These are phyloP conservation scores for Copromyces sp. DNA, from an alignment of 495 filamentous ascomycete genomes.

Conservation along the genomic window DNA sequence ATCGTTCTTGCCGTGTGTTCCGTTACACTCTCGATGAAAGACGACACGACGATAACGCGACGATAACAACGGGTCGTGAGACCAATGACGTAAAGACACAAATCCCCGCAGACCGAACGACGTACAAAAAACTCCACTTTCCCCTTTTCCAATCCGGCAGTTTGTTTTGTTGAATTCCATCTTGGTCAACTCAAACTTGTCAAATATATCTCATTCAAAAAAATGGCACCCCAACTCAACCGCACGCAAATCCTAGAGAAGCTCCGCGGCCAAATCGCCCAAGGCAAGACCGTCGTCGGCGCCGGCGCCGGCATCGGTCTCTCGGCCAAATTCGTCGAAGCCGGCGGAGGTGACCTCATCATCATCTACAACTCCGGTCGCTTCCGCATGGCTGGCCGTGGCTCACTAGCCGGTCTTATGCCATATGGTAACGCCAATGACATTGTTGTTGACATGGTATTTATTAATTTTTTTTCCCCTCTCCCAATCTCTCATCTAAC, in stretches of 20 bases:
- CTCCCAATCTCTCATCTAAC: too few species aligned
- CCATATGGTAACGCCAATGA: slow-evolving; percentile 64
- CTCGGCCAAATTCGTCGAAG: slow-evolving; percentile 59
- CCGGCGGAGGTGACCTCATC: slow-evolving; percentile 56
- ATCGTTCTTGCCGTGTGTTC: neutral
- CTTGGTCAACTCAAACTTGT: neutral
- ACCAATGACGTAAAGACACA: neutral
- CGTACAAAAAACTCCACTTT: neutral
- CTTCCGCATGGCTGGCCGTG: slow-evolving; percentile 63
- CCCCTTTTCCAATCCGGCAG: neutral
- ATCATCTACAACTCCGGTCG: slow-evolving; percentile 65
- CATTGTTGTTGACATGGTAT: slow-evolving; percentile 59
- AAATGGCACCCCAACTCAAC: slow-evolving; percentile 32
- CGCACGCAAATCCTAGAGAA: slow-evolving; percentile 45
- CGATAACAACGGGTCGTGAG: neutral
- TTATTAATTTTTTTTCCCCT: neutral
- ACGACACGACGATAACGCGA: neutral
- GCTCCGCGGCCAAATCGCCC: slow-evolving; percentile 41
- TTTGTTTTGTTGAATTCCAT: neutral
- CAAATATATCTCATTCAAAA: neutral
- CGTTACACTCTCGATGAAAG: neutral
- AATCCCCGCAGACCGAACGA: neutral
- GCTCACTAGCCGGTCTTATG: slow-evolving; percentile 61
- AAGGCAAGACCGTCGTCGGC: slow-evolving; percentile 50
- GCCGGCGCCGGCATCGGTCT: slow-evolving; percentile 65